Evolutionary conservation across 202 grass and related monocot genomes (phyloP), one percentile per base, ranked within the genome.

Genomic region (Sporobolus alterniflorus): DNA sequence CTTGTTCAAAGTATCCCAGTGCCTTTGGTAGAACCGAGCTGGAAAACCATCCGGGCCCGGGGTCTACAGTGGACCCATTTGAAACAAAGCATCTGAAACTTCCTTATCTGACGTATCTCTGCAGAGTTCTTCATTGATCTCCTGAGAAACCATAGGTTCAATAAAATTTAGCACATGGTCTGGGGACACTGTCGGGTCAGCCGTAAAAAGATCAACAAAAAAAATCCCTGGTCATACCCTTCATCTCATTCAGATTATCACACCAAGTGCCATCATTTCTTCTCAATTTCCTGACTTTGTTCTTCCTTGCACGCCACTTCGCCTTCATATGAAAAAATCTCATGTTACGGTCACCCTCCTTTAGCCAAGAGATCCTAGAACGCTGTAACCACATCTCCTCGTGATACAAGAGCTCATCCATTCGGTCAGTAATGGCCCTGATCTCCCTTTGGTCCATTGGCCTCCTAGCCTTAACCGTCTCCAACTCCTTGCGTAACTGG

Each of bases 391-490:
- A 51, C 49, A 51, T 51, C 49, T 51, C 49, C 18, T 51, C 49
- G 1, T 16, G 0, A 21, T 51, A 51, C 1, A 51, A 18, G 1
- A 51, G 5, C 1, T 51, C 49, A 51, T 51, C 49, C 49, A 51
- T 51, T 20, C 18, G 5, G 21, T 51, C 18, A 7, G 18, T 51
- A 1, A 51, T 21, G 3, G 18, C 18, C 1, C 49, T 1, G 3
- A 20, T 15, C 1, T 51, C 49, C 3, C 1, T 18, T 1, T 16
- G 17, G 1, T 3, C 4, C 17, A 7, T 2, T 1, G 0, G 6
- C 18, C 6, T 16, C 1, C 21, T 7, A 7, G 1, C 0, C 5
- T 7, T 20, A 16, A 20, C 6, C 3, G 2, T 18, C 5, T 51
- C 49, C 1, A 20, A 21, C 1, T 21, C 5, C 15, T 3, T 1